These are phyloP conservation scores for Tilletia setariae DNA, from an alignment of 1,284 basidiomycete genomes.

Conservation along the genomic window DNA sequence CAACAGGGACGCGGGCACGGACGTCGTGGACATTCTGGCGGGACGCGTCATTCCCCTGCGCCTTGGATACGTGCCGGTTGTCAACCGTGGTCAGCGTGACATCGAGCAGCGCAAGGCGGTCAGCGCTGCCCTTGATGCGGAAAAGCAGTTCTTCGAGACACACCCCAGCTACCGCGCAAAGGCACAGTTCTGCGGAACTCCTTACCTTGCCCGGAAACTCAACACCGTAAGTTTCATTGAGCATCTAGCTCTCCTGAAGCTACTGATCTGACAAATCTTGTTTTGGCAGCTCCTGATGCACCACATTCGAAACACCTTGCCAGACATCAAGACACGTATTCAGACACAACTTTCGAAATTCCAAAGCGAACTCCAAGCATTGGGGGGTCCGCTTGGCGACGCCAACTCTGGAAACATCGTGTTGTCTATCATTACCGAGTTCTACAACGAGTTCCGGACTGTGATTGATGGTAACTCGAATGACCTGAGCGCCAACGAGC, in stretches of 20 bases:
- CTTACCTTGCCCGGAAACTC: constrained; percentile 92
- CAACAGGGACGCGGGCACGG: constrained; percentile 84
- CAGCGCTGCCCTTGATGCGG: constrained; percentile 75
- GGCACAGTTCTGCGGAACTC: constrained; percentile 92
- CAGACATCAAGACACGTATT: constrained; percentile 94
- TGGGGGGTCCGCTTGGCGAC: constrained; percentile 83
- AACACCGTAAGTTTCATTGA: constrained; percentile 63
- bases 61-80: constrained; percentile 91
- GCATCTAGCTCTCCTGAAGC: background rate
- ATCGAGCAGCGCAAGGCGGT: constrained; percentile 84
- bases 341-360: constrained; percentile 80
- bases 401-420: constrained; percentile 81
- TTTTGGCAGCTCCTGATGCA: constrained; percentile 79
- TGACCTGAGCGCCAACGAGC: constrained; percentile 87
- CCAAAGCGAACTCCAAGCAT: constrained; percentile 74
- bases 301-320: constrained; percentile 91
- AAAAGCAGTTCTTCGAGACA: constrained; percentile 88
- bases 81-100: constrained; percentile 95
- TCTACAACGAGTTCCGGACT: constrained; percentile 91
- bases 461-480: constrained; percentile 96
- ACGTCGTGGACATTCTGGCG: constrained; percentile 96
- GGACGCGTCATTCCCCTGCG: constrained; percentile 90
- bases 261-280: background rate
- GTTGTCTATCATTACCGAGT: constrained; percentile 92
- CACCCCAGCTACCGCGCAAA: constrained; percentile 89